phyloP scores from a whole-genome alignment of 2,329 filamentous ascomycete genomes.

The Neofusicoccum sp. region DNA sequence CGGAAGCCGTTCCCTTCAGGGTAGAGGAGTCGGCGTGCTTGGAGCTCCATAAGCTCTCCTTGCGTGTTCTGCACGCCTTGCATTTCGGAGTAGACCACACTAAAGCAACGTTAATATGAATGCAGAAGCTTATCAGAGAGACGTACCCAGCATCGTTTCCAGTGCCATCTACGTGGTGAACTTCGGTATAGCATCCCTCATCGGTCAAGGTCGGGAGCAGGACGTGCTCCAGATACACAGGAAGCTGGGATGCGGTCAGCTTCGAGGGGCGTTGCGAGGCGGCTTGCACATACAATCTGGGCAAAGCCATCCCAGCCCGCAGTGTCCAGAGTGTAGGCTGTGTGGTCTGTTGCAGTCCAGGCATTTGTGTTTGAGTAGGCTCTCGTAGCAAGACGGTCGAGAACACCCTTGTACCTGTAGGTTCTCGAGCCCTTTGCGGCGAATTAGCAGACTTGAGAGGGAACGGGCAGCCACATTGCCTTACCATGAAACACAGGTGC shows the following conservation, averaged over 20 bases:
- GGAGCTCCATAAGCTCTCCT: constrained; percentile 83
- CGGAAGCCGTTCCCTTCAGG: constrained; percentile 89
- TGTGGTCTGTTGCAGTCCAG: constrained; percentile 96
- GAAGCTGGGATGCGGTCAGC: constrained; percentile 52
- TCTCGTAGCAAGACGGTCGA: constrained; percentile 90
- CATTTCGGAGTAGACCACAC: constrained; percentile 99
- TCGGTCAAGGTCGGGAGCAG: constrained; percentile 91
- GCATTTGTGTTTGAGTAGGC: constrained; percentile 95
- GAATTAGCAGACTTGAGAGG: background rate
- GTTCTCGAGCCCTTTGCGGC: constrained; percentile 82
- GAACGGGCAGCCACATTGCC: background rate
- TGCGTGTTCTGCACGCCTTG: constrained; percentile 88
- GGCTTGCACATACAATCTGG: constrained; percentile 61
- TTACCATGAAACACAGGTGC: constrained; percentile 55
- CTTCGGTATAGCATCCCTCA: constrained; percentile 90
- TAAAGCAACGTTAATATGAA: constrained; percentile 26
- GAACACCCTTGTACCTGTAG: constrained; percentile 91
- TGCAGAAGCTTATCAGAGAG: constrained; percentile 19
- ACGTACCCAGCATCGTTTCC: constrained; percentile 79
- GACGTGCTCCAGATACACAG: constrained; percentile 93
- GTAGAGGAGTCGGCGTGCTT: constrained; percentile 78
- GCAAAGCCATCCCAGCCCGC: constrained; percentile 97
- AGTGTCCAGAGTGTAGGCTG: constrained; percentile 91
- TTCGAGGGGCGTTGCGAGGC: background rate
- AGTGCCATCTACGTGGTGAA: constrained; percentile 90